Base-by-base conservation (phyloP, 345 rosid genomes). In the Gossypium arboreum region DNA sequence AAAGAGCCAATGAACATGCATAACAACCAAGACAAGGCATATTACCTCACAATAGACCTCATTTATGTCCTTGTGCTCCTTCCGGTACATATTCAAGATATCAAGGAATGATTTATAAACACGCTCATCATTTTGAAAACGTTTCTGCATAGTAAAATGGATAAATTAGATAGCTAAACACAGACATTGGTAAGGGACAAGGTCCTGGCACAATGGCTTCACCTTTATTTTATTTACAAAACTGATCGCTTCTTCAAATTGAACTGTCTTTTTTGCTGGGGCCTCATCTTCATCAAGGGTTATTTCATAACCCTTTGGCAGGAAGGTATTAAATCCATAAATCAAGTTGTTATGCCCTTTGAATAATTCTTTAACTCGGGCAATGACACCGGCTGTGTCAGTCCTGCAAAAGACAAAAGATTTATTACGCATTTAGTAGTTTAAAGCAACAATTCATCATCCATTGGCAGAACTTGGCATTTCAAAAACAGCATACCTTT, bases 251-350 rank as follows among this genome's bases (percentile, higher is more conserved):
- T 90, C 94, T 52, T 88, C 90, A 77, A 92, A 94, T 82, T 94
- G 94, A 77, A 94, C 97, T 3, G 91, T 86, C 80, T 88, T 94
- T 89, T 90, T 94, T 0, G 93, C 88, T 13, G 90, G 95, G 82
- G 87, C 83, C 79, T 90, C 97, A 50, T 82, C 88, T 75, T 88
- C 95, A 79, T 88, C 96, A 20, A 93, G 85, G 44, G 90, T 86
- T 83, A 95, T 95, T 82, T 93, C 97, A 81, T 86, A 93, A 20
- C 96, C 97, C 81, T 91, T 90, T 0, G 99, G 99, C 85, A 95
- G 81, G 87, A 95, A 95, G 78, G 94, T 91, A 83, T 93, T 95
- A 76, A 95, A 95, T 77, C 99, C 98, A 77, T 83, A 86, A 51
- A 95, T 93, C 79, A 95, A 82, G 80, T 90, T 89, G 82, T 89